Base-by-base conservation (phyloP, 495 filamentous ascomycete genomes). In the Hyphodiscus hymeniophilus region DNA sequence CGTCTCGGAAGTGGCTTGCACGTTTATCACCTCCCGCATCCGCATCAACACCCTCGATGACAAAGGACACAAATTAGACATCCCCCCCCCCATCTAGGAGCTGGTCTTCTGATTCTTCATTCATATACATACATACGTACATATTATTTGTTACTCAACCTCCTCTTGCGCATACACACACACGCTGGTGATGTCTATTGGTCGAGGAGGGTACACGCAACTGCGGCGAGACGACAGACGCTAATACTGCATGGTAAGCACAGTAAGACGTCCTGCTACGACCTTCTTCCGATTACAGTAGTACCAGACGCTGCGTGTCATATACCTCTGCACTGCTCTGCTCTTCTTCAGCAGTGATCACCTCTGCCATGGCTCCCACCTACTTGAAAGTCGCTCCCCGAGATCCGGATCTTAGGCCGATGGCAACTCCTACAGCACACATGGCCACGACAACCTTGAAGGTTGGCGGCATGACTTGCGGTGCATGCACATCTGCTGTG, bases 381-480 rank as follows among this genome's bases (percentile, higher is more conserved):
- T 59, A 69, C 42, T 66, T 69, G 44, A 61, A 66, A 45, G 65
- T 76, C 45, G 64, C 69, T n/a, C 32, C 61, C n/a, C 53, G 60
- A 59, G 23, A 66, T 21, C 32, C 54, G 23, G 43, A 45, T 15
- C 41, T 46, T 30, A 48, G 48, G 23, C 54, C 58, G 28, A 62
- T 61, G 35, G 43, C 64, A 7, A 52, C 45, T 54, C 65, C 58
- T 48, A 56, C 50, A 34, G 67, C 65, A 61, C 67, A 61, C 48
- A 61, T 61, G 55, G 87, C 89, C 6, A 95, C 87, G n/a, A 96
- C 90, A 22, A 94, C 87, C 3, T 67, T 96, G 45, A 84, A 77
- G 61, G 84, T 94, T 22, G 86, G 82, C 49, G 90, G 90, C 46
- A 96, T 96, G 90, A 96, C 90, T 30, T 94, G 90, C 65, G 88